Base-by-base conservation (phyloP, 257 asterid genomes). In the Handroanthus guayacan region DNA sequence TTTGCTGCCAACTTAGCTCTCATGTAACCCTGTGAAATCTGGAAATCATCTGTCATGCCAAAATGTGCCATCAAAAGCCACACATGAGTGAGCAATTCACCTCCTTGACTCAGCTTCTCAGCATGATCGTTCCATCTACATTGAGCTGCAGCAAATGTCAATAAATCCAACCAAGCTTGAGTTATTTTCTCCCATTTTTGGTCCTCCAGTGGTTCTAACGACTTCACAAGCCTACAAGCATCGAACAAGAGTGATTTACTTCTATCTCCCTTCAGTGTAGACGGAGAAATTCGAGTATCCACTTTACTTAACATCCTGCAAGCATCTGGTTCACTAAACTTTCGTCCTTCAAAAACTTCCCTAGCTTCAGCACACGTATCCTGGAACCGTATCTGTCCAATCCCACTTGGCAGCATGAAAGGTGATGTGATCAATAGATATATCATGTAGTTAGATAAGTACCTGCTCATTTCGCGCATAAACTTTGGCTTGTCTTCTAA, bases 41-140 rank as follows among this genome's bases (percentile, higher is more conserved):
- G 88, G 50, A 86, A 86, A 1, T 84, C 89, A 41, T 84, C 88
- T 1, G 91, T 84, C 70, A 88, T 80, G 18, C 90, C 90, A 14
- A 88, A 78, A 70, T 86, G 93, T 5, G 87, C 91, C 92, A 88
- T 86, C 55, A 88, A 51, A 74, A 88, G 92, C 92, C 92, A 88
- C 3, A 88, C 87, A 75, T 86, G 89, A 66, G 90, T 83, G 50
- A 87, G 92, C 43, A 87, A 82, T 75, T 87, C 92, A 18, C 90
- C 92, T 0, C 92, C 92, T 52, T 78, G 77, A 31, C 81, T 62
- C 5, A 78, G 61, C 67, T 70, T 78, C 72, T 78, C 81, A 1
- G 81, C 81, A 52, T 78, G 81, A n/a, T 25, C 31, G 1, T 25
- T 25, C 31, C 31, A 25, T 25, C 31, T 25, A 25, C 31, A 25